Conservation (phyloP, 2,329 filamentous ascomycete species). For the Helicocarpus griseus region DNA sequence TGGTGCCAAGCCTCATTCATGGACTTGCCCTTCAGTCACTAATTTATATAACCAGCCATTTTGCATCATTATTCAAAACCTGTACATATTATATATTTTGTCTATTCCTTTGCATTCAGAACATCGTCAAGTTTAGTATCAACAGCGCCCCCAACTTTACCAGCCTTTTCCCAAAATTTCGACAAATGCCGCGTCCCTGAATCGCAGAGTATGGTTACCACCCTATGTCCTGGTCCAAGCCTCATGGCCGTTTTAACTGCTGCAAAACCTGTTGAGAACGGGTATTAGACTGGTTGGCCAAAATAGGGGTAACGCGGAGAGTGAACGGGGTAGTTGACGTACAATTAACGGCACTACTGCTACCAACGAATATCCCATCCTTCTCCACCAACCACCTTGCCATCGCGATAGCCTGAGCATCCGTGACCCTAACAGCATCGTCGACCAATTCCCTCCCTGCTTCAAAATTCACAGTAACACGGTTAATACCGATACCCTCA, state of each 20-base stretch:
- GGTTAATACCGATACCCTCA: constrained; percentile 91
- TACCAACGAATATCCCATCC: constrained; percentile 89
- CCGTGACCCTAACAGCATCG: constrained; percentile 79
- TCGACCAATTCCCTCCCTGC: constrained; percentile 76
- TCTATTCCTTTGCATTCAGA: constrained; percentile 26
- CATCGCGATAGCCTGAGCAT: constrained; percentile 84
- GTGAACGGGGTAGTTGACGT: constrained; percentile 22
- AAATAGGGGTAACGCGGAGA: background rate
- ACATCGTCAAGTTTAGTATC: constrained; percentile 39
- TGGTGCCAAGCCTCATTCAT: too few species aligned
- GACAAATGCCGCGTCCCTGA: constrained; percentile 43
- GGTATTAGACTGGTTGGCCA: background rate
- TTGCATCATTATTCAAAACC: background rate
- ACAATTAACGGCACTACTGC: constrained; percentile 95
- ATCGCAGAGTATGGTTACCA: constrained; percentile 41
- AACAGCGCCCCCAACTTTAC: constrained; percentile 35
- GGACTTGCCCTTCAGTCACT: too few species aligned
- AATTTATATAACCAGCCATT: background rate
- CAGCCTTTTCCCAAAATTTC: constrained; percentile 42
- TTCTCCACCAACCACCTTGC: constrained; percentile 93
- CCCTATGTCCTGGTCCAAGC: constrained; percentile 38
- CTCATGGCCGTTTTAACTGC: constrained; percentile 38
- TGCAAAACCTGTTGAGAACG: constrained; percentile 33
- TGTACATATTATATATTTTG: background rate
- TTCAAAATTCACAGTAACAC: constrained; percentile 89